Base-by-base conservation (phyloP, 2,329 filamentous ascomycete species). In the Cordyceps cateniannulata region DNA sequence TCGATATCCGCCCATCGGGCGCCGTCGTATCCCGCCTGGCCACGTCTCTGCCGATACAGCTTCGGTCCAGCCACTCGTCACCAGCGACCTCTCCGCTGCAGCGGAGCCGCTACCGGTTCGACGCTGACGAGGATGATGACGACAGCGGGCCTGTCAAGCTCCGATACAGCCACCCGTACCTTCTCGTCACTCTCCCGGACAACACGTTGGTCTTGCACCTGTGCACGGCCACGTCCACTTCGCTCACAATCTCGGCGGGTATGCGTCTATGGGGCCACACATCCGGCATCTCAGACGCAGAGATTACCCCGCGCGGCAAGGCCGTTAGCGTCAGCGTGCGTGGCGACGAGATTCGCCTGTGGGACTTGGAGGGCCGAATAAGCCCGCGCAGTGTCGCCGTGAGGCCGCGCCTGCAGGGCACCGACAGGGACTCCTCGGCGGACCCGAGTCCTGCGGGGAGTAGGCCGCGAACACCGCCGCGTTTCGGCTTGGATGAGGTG, bases 241-340 rank as follows among this genome's bases (percentile, higher is more conserved):
- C 79, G 0, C 79, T 96, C 2, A 84, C 82, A 1, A 86, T 97
- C 60, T 88, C 89, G 42, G 76, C 85, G 0, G 90, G 89, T 1
- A 87, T 86, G 64, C 83, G 91, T 29, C 82, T 97, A 6, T 96
- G 91, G 90, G 93, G 93, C 8, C 93, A 96, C 70, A 96, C 93
- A 0, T 96, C 92, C 1, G 90, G 90, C 3, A 91, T 97, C 38
- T 91, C 90, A 53, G 88, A 90, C 35, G 91, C 90, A 8, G 88
- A 96, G 68, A 90, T 96, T 59, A 93, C 90, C 20, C 85, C 89
- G 49, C 85, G 89, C 42, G 92, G 92, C 20, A 96, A 93, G 72
- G 93, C 92, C 0, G 90, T 97, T 4, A 96, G 91, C n/a, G 88
- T 96, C 55, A 95, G 90, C 73, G 81, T 82, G 22, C 80, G 85